A percentile compares a stretch with the other conserved stretches of the same genome.
These are phyloP conservation scores for Salix exigua DNA, from an alignment of 345 rosid species.

Conservation along the genomic window DNA sequence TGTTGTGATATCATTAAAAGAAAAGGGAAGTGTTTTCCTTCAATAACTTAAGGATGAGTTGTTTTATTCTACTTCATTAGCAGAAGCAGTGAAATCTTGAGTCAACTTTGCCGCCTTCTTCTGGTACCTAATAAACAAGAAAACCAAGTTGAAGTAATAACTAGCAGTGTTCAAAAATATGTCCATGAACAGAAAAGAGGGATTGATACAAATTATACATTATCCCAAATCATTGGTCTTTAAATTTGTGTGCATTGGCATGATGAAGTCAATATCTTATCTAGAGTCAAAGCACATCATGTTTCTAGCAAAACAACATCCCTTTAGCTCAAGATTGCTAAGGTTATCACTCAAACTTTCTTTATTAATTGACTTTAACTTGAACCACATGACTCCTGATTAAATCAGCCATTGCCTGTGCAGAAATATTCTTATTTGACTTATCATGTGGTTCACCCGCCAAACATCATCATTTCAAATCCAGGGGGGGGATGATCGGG, in stretches of 20 bases:
- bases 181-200: not conserved
- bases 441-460: not conserved
- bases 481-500: conserved; percentile 21
- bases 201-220: not conserved
- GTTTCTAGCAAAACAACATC: not conserved
- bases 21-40: conserved; percentile 3
- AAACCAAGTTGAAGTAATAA: conserved; percentile 8
- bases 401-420: conserved; percentile 1
- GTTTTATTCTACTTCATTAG: conserved; percentile 64
- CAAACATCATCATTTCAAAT: not conserved
- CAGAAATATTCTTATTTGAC: not conserved
- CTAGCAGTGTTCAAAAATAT: conserved; percentile 1
- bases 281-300: not conserved
- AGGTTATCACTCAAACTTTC: not conserved
- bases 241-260: not conserved
- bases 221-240: conserved; percentile 1
- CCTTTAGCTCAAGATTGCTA: not conserved
- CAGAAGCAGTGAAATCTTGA: conserved; percentile 88
- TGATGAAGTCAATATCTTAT: not conserved
- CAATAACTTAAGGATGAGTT: conserved; percentile 18
- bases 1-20: not conserved
- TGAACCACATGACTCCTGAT: conserved; percentile 6
- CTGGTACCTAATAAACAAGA: conserved; percentile 66
- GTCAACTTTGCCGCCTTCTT: conserved; percentile 84
- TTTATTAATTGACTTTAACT: not conserved